Conservation (phyloP, 805 yeast species). For the Cyberlindnera japonica region DNA sequence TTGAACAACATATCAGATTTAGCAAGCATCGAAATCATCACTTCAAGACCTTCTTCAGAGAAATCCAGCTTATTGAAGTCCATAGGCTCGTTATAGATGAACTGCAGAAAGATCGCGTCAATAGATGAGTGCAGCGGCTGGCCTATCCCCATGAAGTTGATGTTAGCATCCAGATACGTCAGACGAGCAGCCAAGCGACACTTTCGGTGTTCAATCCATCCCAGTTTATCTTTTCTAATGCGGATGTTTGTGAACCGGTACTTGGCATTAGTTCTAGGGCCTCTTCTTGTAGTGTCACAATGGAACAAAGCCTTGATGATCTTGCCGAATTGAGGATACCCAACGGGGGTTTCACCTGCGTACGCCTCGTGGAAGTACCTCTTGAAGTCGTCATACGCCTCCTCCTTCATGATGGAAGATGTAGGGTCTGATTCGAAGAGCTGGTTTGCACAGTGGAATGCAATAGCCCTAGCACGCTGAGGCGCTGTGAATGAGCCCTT, state of each 20-base stretch:
- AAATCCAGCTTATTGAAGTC: conserved; percentile 1
- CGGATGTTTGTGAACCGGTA: conserved; percentile 54
- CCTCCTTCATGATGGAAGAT: conserved; percentile 7
- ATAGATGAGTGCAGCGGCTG: conserved; percentile 6
- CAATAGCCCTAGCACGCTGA: conserved; percentile 5
- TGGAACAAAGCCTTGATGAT: conserved; percentile 9
- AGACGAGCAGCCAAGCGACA: not conserved
- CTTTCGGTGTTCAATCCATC: conserved; percentile 6
- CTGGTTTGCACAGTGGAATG: conserved; percentile 10
- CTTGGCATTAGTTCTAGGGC: conserved; percentile 76
- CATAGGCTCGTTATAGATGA: conserved; percentile 10
- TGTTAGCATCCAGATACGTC: conserved; percentile 5
- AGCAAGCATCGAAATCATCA: conserved; percentile 10
- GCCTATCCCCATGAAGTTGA: conserved; percentile 5
- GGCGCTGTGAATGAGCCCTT: not conserved
- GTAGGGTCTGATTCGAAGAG: conserved; percentile 3
- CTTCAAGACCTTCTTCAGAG: not conserved
- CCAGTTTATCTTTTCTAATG: not conserved
- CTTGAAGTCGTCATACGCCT: conserved; percentile 15
- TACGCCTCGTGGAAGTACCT: conserved; percentile 10
- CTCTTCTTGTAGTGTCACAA: conserved; percentile 45
- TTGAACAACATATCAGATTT: conserved; percentile 15
- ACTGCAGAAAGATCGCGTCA: conserved; percentile 9
- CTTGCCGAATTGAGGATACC: conserved; percentile 17
- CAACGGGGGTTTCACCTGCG: not conserved